phyloP scores from a whole-genome alignment of 768 basidiomycete genomes.

The Dacryopinax primogenitus region DNA sequence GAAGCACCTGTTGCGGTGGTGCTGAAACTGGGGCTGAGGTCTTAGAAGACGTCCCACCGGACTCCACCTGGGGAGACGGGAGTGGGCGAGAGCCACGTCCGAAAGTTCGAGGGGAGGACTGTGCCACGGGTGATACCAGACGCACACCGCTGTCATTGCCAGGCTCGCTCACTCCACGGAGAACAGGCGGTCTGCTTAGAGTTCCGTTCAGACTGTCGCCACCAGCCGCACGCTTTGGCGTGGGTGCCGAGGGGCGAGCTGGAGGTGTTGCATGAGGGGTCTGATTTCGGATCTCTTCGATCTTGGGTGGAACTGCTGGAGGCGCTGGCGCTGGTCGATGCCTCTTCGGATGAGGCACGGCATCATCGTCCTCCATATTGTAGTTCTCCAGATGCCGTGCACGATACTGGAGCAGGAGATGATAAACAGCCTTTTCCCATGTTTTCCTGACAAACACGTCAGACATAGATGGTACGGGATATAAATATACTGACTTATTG shows the following conservation, averaged over 20 bases:
- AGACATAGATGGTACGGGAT: not conserved
- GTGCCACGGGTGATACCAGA: not conserved
- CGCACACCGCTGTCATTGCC: not conserved
- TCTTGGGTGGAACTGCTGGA: not conserved
- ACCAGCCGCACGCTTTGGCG: slow-evolving; percentile 20
- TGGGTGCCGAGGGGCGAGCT: slow-evolving; percentile 19
- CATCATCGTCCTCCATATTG: slow-evolving; percentile 47
- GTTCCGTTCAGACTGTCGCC: not conserved
- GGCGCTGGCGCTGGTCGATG: slow-evolving; percentile 4
- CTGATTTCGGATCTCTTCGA: slow-evolving; percentile 17
- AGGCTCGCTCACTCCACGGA: slow-evolving; percentile 1
- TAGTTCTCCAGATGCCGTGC: slow-evolving; percentile 58
- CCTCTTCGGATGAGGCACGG: slow-evolving; percentile 12
- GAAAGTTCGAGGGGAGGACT: not conserved
- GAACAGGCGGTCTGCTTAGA: not conserved
- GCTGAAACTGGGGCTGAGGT: not conserved
- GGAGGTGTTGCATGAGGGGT: slow-evolving; percentile 8
- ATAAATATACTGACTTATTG: slow-evolving; percentile 29
- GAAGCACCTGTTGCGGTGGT: not conserved
- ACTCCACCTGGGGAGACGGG: slow-evolving; percentile 10
- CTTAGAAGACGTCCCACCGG: not conserved
- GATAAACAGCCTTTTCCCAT: slow-evolving; percentile 95
- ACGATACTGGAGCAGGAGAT: slow-evolving; percentile 75
- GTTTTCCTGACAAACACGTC: slow-evolving; percentile 45
- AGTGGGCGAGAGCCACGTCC: not conserved